A percentile compares a stretch with the other conserved stretches of the same genome.
Evolutionary conservation across 352 stramenopile species (phyloP).

Genomic region (Globisporangium echinulatum): DNA sequence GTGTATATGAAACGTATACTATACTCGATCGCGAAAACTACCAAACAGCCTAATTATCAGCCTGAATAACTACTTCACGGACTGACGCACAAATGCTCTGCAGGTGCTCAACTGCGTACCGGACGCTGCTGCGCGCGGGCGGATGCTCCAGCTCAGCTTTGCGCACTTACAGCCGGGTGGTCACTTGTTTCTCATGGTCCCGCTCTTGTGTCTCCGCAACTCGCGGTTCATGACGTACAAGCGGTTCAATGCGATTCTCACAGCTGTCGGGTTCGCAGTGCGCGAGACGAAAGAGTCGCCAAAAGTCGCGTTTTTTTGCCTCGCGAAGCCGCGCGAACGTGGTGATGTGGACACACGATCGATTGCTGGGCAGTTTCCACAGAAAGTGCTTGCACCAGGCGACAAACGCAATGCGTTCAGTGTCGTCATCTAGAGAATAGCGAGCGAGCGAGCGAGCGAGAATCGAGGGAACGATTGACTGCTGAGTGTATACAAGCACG

Average conservation of each 20-base stretch:
- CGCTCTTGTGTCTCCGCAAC: constrained; percentile 66
- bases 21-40: no score
- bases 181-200: constrained; percentile 71
- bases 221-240: constrained; percentile 72
- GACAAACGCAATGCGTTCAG: constrained; percentile 68
- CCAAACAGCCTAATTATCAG: no score
- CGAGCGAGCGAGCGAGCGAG: no score
- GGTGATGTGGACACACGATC: constrained; percentile 3
- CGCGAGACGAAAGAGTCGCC: constrained; percentile 70
- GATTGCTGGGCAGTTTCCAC: constrained; percentile 44
- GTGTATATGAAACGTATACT: no score
- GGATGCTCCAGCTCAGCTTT: constrained; percentile 66
- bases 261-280: constrained; percentile 60
- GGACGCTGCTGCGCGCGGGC: constrained; percentile 69
- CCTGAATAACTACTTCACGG: no score
- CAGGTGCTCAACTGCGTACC: constrained; percentile 95
- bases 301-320: constrained; percentile 80
- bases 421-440: constrained; percentile 59
- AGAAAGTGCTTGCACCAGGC: constrained; percentile 35
- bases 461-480: no score
- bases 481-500: no score
- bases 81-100: no score
- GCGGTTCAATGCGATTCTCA: constrained; percentile 61
- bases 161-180: constrained; percentile 45
- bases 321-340: constrained; percentile 35